Evolutionary conservation across 1,139 yeast genomes (phyloP).

Genomic region (Magnusiomyces starmeri): DNA sequence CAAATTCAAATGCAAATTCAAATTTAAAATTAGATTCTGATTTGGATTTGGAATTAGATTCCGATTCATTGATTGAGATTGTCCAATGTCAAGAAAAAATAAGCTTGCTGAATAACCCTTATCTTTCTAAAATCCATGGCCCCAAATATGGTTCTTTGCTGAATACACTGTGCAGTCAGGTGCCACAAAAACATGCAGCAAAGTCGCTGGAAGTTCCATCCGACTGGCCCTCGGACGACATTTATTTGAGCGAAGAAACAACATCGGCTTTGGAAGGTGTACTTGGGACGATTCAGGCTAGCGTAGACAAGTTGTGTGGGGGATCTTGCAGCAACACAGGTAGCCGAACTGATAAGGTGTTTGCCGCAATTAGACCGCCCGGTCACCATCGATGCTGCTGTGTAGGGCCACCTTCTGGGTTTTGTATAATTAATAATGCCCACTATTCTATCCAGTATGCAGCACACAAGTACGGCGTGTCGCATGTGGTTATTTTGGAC

Average conservation of each 20-base stretch:
- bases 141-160: constrained; percentile 60
- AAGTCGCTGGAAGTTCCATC: constrained; percentile 69
- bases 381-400: constrained; percentile 89
- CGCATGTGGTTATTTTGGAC: constrained; percentile 78
- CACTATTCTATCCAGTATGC: constrained; percentile 83
- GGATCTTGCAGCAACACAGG: constrained; percentile 6
- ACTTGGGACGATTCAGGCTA: constrained; percentile 69
- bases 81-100: too few species aligned
- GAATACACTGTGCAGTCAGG: constrained; percentile 51
- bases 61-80: too few species aligned
- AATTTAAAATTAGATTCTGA: too few species aligned
- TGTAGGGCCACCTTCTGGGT: constrained; percentile 71
- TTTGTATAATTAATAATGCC: constrained; percentile 74
- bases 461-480: constrained; percentile 50
- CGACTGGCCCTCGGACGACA: constrained; percentile 80
- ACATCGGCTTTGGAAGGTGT: constrained; percentile 72
- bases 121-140: constrained; percentile 73
- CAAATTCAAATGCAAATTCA: too few species aligned
- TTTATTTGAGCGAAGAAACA: constrained; percentile 63
- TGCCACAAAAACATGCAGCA: constrained; percentile 48
- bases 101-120: constrained; percentile 44
- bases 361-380: constrained; percentile 72
- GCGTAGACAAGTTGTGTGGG: constrained; percentile 51
- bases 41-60: too few species aligned
- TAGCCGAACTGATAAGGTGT: constrained; percentile 49